Evolutionary conservation across 495 filamentous ascomycete species (phyloP), one percentile per base, ranked within the genome.

Genomic region (Emericellopsis terricola): DNA sequence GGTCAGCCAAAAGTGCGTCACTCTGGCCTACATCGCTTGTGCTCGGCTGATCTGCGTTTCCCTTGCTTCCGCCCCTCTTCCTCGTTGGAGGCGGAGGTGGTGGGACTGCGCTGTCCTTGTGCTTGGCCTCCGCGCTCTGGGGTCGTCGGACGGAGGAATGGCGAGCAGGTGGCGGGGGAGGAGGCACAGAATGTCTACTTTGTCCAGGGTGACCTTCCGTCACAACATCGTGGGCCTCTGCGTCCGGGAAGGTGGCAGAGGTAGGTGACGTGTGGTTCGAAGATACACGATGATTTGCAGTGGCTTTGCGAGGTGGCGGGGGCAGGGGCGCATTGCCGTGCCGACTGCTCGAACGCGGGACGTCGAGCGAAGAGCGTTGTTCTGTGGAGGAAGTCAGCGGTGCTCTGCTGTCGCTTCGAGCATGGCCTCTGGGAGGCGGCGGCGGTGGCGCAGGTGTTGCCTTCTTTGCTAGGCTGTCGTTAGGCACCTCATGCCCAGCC

Each of bases 71-170:
- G 7, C 65, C 68, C 15, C 71, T 59, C 36, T 63, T 59, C 31
- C 71, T 61, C 10, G 70, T 60, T 11, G 69, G 73, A 19, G 73
- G 71, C 7, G 74, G 75, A 15, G 70, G 73, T 2, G 75, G 73
- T 1, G 67, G 69, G 6, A 62, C 51, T 11, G 42, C 38, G 15
- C 34, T 14, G 18, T 34, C 42, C 15, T 35, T 38, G 7, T 44
- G 43, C 20, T 53, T 53, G 18, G 14, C 31, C 11, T 6, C 23
- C 33, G 50, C 48, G 30, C 54, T 50, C 24, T 53, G 45, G 21
- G 50, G 43, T 2, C 52, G 49, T 32, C 58, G 51, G 0, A 48
- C 50, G 10, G 58, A 57, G 11, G 46, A 31, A 33, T 57, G 51
- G 5, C 58, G 49, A 3, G 59, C 42, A 5, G 60, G 59, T 0